Evolutionary conservation across 805 yeast species (phyloP), one percentile per base, ranked within the genome.

Genomic region (Yamadazyma takamatsuzukensis): DNA sequence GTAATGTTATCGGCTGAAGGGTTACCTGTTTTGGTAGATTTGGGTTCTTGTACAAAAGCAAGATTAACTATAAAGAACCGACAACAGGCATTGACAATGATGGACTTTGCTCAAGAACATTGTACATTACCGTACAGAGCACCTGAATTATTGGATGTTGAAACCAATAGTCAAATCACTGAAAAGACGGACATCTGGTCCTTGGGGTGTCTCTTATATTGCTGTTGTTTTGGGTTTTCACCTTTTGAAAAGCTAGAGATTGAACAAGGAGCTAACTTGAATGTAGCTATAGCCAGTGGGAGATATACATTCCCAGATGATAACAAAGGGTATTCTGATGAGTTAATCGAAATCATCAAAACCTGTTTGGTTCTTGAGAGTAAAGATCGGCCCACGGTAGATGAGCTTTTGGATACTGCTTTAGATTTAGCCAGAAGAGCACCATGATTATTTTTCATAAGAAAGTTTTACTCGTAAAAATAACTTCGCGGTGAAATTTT

Each of bases 161-260:
- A 75, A 27, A 72, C 85, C 1, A 80, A 82, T 25, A 56, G 74
- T n/a, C 57, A 57, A 5, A 67, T 89, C 27, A 78, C 79, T 41
- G 95, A 85, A 48, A 73, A 74, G 38, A 79, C 83, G 4, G 97
- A 89, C 55, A 76, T 90, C 16, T 89, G 97, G 97, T 82, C 95
- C 3, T 56, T 89, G 18, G 97, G 97, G 0, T 87, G 96, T 50
- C 67, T 87, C 1, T 53, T 87, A 12, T 89, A 84, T 55, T 76
- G 88, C 1, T 59, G 85, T 43, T 68, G 90, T 55, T 89, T 83
- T 59, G 82, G 83, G 0, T 69, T 70, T 18, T 83, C 95, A 4
- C 97, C 97, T 1, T 89, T 89, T 54, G 96, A 88, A 52, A 70
- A 85, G 51, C 80, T 83, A 53, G 93, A 86, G 48, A 70, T 75